Percentiles rank a stretch among this genome's conserved stretches.
phyloP scores from a whole-genome alignment of 2,329 filamentous ascomycete genomes.

The Colletotrichum sojae region DNA sequence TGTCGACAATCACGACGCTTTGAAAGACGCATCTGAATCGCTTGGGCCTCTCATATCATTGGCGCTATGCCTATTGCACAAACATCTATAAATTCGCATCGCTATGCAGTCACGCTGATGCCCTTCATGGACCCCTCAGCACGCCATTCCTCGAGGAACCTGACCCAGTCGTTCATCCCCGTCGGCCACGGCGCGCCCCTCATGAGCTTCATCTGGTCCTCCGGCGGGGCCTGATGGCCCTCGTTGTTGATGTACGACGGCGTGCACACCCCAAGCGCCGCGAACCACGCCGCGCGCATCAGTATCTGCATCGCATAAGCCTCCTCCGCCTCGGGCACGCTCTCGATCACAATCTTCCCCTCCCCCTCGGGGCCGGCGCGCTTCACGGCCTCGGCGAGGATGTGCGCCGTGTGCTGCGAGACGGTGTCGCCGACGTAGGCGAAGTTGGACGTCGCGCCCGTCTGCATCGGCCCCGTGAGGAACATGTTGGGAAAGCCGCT shows the following conservation, averaged over 20 bases:
- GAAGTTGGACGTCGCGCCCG: constrained; percentile 55
- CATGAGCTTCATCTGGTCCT: constrained; percentile 50
- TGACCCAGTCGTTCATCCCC: constrained; percentile 51
- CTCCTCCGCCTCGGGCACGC: constrained; percentile 61
- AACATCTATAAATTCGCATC: not conserved
- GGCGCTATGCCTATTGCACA: too few relatives aligned
- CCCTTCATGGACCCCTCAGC: constrained; percentile 48
- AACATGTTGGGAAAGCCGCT: constrained; percentile 70
- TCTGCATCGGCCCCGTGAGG: constrained; percentile 60
- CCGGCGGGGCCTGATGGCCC: constrained; percentile 49
- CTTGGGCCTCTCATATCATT: too few relatives aligned
- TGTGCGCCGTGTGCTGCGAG: constrained; percentile 59
- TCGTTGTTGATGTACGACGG: constrained; percentile 68
- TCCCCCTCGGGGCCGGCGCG: constrained; percentile 38
- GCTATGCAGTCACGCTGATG: constrained; percentile 13
- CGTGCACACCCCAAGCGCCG: constrained; percentile 63
- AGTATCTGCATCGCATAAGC: constrained; percentile 60
- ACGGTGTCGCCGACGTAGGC: constrained; percentile 53
- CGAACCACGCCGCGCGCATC: constrained; percentile 55
- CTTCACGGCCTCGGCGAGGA: constrained; percentile 45
- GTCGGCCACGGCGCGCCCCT: constrained; percentile 48
- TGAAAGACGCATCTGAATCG: too few relatives aligned
- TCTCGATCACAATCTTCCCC: constrained; percentile 55
- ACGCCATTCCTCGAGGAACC: constrained; percentile 48
- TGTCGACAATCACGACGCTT: too few relatives aligned